Evolutionary conservation across 768 basidiomycete genomes (phyloP).

Genomic region (Dacryopinax primogenitus): DNA sequence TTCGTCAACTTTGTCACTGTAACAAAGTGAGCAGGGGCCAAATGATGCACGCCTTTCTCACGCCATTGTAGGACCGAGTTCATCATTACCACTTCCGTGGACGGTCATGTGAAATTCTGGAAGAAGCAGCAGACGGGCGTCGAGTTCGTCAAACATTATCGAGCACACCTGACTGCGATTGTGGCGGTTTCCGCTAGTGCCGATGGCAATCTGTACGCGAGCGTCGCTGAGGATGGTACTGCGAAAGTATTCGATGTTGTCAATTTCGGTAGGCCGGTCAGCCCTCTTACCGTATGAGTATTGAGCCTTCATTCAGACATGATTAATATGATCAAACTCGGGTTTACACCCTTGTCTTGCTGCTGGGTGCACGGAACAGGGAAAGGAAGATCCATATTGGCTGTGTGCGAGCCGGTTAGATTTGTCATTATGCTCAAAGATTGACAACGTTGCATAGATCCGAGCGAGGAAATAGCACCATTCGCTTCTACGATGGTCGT

Average conservation of each 20-base stretch:
- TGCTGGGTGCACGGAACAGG: conserved; percentile 92
- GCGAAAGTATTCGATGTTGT: conserved; percentile 96
- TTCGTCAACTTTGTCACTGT: conserved; percentile 76
- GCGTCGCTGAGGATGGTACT: conserved; percentile 77
- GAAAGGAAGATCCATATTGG: conserved; percentile 75
- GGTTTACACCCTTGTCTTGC: conserved; percentile 71
- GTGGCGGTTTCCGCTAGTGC: conserved; percentile 71
- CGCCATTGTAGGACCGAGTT: conserved; percentile 65
- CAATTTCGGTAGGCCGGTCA: conserved; percentile 67
- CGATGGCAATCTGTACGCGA: conserved; percentile 87
- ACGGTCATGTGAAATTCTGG: conserved; percentile 97
- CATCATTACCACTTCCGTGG: conserved; percentile 83
- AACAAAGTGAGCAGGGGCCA: conserved; percentile 53
- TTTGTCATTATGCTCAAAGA: conserved; percentile 10
- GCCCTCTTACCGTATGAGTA: not conserved
- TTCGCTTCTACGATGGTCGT: conserved; percentile 85
- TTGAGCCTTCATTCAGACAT: conserved; percentile 49
- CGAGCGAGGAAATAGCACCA: conserved; percentile 57
- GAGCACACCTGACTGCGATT: conserved; percentile 75
- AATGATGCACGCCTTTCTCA: not conserved
- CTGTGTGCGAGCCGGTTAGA: conserved; percentile 50
- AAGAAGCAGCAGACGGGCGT: conserved; percentile 94
- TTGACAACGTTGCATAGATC: conserved; percentile 39
- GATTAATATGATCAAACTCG: conserved; percentile 95
- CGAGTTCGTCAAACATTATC: conserved; percentile 97